Conservation (phyloP, 192 early-diverging fungal genomes). For the Coemansia sp. region DNA sequence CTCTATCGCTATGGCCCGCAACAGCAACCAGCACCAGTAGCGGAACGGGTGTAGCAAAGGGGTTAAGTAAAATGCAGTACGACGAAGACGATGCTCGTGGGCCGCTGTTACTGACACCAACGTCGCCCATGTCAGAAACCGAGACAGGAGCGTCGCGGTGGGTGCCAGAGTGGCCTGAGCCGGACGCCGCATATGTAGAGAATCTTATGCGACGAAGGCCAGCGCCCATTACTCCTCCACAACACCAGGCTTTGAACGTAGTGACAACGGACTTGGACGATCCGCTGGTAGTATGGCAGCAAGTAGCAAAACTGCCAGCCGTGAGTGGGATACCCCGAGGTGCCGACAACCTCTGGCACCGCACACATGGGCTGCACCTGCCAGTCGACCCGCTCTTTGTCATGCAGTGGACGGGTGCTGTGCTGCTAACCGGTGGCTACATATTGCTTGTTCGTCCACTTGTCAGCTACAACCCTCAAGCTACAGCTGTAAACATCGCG, state of each 20-base stretch:
- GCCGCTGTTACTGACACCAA: constrained; percentile 22
- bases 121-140: constrained; percentile 15
- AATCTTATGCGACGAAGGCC: constrained; percentile 28
- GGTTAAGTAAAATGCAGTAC: background rate
- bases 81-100: constrained; percentile 6
- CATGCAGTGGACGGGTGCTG: constrained; percentile 35
- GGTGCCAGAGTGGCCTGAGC: constrained; percentile 48
- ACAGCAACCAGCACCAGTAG: background rate
- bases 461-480: background rate
- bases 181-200: constrained; percentile 34
- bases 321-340: constrained; percentile 23
- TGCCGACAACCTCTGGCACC: constrained; percentile 37
- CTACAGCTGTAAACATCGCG: background rate
- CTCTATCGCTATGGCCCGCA: background rate
- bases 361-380: constrained; percentile 38
- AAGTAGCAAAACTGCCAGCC: constrained; percentile 14
- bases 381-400: constrained; percentile 42
- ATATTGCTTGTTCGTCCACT: constrained; percentile 30
- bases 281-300: constrained; percentile 36
- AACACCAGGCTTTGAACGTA: background rate
- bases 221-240: constrained; percentile 4
- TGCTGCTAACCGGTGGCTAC: constrained; percentile 24
- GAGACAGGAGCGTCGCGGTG: constrained; percentile 19
- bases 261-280: constrained; percentile 12
- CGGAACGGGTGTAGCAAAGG: background rate